A percentile compares a stretch with the other conserved stretches of the same genome.
Evolutionary conservation across 768 basidiomycete species (phyloP).

Genomic region (Filobasidium floriforme): DNA sequence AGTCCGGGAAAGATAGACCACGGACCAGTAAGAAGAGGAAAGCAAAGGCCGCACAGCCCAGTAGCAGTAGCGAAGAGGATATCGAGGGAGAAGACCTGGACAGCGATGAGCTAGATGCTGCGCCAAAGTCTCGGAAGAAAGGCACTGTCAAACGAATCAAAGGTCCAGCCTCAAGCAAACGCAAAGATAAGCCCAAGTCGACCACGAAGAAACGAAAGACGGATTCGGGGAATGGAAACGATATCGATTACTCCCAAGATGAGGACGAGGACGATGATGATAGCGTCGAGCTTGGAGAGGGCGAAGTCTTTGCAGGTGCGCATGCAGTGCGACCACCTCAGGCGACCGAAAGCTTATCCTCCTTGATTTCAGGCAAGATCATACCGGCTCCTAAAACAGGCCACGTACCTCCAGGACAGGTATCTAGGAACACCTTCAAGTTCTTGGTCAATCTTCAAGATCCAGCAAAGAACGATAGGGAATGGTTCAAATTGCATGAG

Average conservation of each 20-base stretch:
- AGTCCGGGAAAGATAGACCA: too few relatives aligned
- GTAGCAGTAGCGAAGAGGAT: constrained; percentile 27
- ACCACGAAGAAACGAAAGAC: constrained; percentile 15
- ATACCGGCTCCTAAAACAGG: constrained; percentile 76
- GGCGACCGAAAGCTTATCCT: neutral
- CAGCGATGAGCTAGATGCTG: constrained; percentile 28
- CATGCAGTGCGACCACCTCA: neutral
- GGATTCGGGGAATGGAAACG: constrained; percentile 1
- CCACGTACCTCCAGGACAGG: constrained; percentile 73
- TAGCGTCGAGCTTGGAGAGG: constrained; percentile 42
- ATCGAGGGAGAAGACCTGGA: constrained; percentile 20
- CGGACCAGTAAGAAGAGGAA: constrained; percentile 26
- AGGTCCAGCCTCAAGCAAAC: neutral
- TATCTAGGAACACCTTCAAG: constrained; percentile 76
- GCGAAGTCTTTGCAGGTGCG: constrained; percentile 33
- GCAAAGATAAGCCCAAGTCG: constrained; percentile 14
- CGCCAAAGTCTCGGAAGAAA: constrained; percentile 20
- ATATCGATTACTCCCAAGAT: constrained; percentile 53
- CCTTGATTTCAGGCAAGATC: constrained; percentile 61
- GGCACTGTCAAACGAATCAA: constrained; percentile 8
- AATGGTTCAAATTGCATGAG: constrained; percentile 78
- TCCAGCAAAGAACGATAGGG: constrained; percentile 70
- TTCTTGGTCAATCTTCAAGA: constrained; percentile 65
- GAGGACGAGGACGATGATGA: constrained; percentile 30
- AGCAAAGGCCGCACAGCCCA: constrained; percentile 14